Percentiles rank a stretch among this genome's conserved stretches.
phyloP scores from a whole-genome alignment of 257 asterid species.

The Anisodus acutangulus region DNA sequence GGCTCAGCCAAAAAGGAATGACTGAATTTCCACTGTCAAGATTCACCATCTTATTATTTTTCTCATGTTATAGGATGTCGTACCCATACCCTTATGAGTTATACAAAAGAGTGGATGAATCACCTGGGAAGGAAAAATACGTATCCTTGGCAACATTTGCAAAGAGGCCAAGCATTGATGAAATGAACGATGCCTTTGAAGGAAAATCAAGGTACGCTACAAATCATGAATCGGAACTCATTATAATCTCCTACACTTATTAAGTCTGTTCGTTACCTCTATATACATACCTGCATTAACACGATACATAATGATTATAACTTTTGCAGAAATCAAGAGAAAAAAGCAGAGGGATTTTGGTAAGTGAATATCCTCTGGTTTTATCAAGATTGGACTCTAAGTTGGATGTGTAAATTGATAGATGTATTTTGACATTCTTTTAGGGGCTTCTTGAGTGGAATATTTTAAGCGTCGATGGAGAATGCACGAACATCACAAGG shows the following conservation, averaged over 20 bases:
- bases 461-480: constrained; percentile 44
- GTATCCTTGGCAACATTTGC: constrained; percentile 57
- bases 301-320: background rate
- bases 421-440: constrained; percentile 26
- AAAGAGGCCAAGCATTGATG: constrained; percentile 74
- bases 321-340: constrained; percentile 60
- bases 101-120: constrained; percentile 82
- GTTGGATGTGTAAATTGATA: constrained; percentile 30
- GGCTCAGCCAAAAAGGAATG: background rate
- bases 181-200: constrained; percentile 79
- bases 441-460: constrained; percentile 78
- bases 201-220: constrained; percentile 74
- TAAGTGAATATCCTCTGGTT: constrained; percentile 40
- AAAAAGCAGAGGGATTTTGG: constrained; percentile 78
- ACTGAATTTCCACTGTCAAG: background rate
- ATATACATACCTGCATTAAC: background rate
- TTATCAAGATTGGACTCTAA: constrained; percentile 26
- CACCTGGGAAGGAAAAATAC: constrained; percentile 81
- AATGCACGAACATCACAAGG: background rate
- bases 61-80: constrained; percentile 63
- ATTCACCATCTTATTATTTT: background rate
- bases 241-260: constrained; percentile 3
- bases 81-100: constrained; percentile 77
- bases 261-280: background rate
- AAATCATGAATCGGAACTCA: constrained; percentile 7